Evolutionary conservation across 768 basidiomycete species (phyloP).

Genomic region (Daedaleopsis nitida): DNA sequence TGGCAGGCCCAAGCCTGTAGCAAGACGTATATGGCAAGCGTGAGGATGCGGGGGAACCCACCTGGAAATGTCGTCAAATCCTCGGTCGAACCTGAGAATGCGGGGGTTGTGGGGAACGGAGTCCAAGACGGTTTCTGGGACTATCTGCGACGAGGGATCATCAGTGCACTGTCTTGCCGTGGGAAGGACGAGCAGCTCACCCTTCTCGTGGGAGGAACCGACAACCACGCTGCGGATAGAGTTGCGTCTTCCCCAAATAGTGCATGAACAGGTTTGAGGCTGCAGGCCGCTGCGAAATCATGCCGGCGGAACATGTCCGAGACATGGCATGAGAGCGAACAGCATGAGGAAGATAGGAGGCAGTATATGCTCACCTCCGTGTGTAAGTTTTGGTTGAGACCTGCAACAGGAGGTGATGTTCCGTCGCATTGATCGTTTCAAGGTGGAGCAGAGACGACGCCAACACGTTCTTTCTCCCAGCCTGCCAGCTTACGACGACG

Average conservation of each 20-base stretch:
- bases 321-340: constrained; percentile 5
- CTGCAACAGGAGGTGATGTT: neutral
- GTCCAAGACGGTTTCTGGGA: neutral
- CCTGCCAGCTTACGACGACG: neutral
- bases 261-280: constrained; percentile 1
- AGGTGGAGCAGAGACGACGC: neutral
- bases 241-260: constrained; percentile 13
- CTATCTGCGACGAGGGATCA: constrained; percentile 2
- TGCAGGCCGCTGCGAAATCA: neutral
- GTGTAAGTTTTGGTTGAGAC: neutral
- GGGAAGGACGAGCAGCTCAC: neutral
- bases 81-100: constrained; percentile 13
- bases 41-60: constrained; percentile 11
- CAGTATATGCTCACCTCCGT: neutral
- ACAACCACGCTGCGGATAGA: constrained; percentile 15
- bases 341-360: neutral
- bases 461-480: neutral
- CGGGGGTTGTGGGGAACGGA: constrained; percentile 7
- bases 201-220: constrained; percentile 8
- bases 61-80: constrained; percentile 21
- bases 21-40: neutral
- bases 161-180: constrained; percentile 8
- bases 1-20: no score
- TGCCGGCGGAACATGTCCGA: constrained; percentile 17
- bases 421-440: constrained; percentile 1